Base-by-base conservation (phyloP, 2,329 filamentous ascomycete genomes). In the Fusarium virguliforme region DNA sequence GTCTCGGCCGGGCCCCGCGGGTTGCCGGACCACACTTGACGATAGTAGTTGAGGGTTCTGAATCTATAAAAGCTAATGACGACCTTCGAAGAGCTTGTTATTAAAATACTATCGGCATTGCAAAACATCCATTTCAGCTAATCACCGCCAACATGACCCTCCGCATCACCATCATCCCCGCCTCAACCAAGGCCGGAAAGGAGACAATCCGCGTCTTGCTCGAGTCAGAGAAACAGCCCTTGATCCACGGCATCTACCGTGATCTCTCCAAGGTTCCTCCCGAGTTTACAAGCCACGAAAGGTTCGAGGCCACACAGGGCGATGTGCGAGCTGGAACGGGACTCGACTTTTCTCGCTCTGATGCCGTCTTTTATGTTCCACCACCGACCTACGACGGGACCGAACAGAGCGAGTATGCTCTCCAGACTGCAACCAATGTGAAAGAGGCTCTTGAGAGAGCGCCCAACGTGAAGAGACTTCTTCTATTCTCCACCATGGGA, bases 341-440 rank as follows among this genome's bases (percentile, higher is more conserved):
- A 2, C 72, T 81, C 8, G 71, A 80, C 40, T 80, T 81, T 43
- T 55, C 62, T 7, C 60, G 57, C 10, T 78, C 78, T 3, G 73
- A 79, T 30, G 78, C 74, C 6, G 75, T 81, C 18, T 74, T 81
- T 50, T 81, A 81, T 40, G 65, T 80, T 35, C 79, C 79, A 1
- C 80, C 80, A 0, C 78, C 79, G 8, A 74, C 64, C 9, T 74
- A 69, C 10, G 74, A 78, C 41, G 76, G 73, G 6, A 59, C 65
- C 7, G 73, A 78, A 24, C 40, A 70, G 15, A 67, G 65, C 22
- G 67, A 78, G 18, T 76, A 73, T 55, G 78, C 76, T 4, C 70
- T 65, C 1, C 35, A 62, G 8, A 48, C 77, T 3, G 77, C 67
- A 1, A 53, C 35, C 0, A 64, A 62, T 28, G 65, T 76, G 0